Base-by-base conservation (phyloP, 2,329 filamentous ascomycete genomes). In the Cordyceps farinosa region DNA sequence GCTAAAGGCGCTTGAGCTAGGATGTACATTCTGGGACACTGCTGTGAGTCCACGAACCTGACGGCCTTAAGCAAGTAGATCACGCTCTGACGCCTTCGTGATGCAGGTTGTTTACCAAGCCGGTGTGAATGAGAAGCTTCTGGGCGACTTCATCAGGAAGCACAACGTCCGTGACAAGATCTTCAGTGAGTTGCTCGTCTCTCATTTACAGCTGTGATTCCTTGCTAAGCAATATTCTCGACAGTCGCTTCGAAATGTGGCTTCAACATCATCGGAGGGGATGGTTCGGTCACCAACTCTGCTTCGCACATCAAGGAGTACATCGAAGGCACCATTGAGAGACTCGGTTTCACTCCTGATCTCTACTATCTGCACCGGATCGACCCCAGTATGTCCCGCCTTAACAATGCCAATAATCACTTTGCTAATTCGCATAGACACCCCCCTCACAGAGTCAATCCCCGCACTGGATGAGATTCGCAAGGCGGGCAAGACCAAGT, bases 71-170 rank as follows among this genome's bases (percentile, higher is more conserved):
- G 4, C 8, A 15, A 45, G 3, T 45, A 45, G 42, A 7, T 22
- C 5, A 4, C 5, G 15, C 8, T 45, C 29, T 50, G 11, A 50
- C 29, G n/a, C 10, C 15, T n/a, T 56, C 3, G 42, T 8, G 10
- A 7, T 27, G 15, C 29, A 80, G 78, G 78, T 82, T 29, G 73
- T 77, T 4, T 82, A 82, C 64, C 68, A 73, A 68, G 74, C 75
- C 1, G 80, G 80, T 42, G 74, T 80, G 13, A 82, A 83, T 55
- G 80, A 82, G 61, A 81, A 79, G 69, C 74, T 82, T 0, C 69
- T 82, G 0, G 80, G 80, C 3, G 78, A 81, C 38, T 82, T 82
- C 64, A 81, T 82, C 65, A 69, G 76, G 30, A 82, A 82, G 67
- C 79, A 82, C 69, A 79, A 82, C 55, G 72, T 79, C 10, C 77